phyloP scores from a whole-genome alignment of 2,329 filamentous ascomycete genomes.

The Diaporthe batatas region DNA sequence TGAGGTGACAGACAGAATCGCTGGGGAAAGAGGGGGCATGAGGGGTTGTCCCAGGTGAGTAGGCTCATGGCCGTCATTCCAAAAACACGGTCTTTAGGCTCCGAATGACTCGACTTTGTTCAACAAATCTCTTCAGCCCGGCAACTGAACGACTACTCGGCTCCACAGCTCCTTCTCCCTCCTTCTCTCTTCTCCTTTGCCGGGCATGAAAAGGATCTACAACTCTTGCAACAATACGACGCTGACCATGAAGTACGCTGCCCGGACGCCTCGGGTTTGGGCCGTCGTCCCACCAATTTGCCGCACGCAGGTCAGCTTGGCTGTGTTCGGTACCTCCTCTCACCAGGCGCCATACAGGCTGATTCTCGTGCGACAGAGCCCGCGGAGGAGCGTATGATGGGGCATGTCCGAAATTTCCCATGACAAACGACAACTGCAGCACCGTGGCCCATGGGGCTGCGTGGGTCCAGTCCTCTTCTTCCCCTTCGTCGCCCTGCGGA shows the following conservation, averaged over 20 bases:
- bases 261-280: conserved; percentile 1
- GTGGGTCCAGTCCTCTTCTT: not conserved
- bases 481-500: conserved; percentile 5
- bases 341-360: conserved; percentile 13
- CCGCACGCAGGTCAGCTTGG: conserved; percentile 1
- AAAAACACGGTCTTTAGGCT: conserved; percentile 26
- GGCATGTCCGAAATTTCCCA: conserved; percentile 14
- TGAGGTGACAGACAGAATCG: not conserved
- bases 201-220: conserved; percentile 5
- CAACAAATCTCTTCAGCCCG: not conserved
- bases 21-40: conserved; percentile 10
- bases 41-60: conserved; percentile 22
- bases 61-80: conserved; percentile 24
- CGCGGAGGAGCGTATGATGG: conserved; percentile 24
- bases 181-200: too few relatives aligned
- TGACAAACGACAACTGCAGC: conserved; percentile 31
- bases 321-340: conserved; percentile 3
- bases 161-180: not conserved
- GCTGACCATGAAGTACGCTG: not conserved
- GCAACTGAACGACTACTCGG: not conserved
- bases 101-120: conserved; percentile 24
- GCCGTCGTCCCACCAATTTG: conserved; percentile 1
- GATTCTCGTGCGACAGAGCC: conserved; percentile 1
- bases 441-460: conserved; percentile 6
- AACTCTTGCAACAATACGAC: not conserved